These are phyloP conservation scores for Cucumis melo DNA, from an alignment of 306 rosid genomes.

Conservation along the genomic window DNA sequence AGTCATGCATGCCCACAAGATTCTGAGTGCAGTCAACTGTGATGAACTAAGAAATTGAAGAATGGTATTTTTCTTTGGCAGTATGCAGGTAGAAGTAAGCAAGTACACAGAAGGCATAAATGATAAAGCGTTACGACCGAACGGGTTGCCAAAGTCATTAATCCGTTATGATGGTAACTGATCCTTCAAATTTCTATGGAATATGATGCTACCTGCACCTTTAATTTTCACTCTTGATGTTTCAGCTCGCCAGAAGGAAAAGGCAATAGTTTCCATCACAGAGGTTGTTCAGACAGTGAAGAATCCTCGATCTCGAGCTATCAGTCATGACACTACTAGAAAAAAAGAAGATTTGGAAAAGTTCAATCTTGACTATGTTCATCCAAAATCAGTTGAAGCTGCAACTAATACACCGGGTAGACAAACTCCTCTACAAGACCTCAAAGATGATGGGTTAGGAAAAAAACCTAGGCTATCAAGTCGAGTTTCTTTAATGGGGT, in stretches of 20 bases:
- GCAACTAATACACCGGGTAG: slow-evolving; percentile 24
- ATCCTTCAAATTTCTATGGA: background rate
- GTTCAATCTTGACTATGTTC: slow-evolving; percentile 34
- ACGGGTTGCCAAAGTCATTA: slow-evolving; percentile 80
- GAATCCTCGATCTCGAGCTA: slow-evolving; percentile 37
- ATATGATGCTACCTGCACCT: background rate
- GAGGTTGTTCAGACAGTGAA: slow-evolving; percentile 90
- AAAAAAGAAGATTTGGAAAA: slow-evolving; percentile 45
- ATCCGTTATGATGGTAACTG: slow-evolving; percentile 86
- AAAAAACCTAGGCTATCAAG: slow-evolving; percentile 34
- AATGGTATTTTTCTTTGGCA: slow-evolving; percentile 18
- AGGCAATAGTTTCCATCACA: slow-evolving; percentile 56
- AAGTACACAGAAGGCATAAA: slow-evolving; percentile 86
- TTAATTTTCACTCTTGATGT: slow-evolving; percentile 25
- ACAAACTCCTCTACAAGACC: slow-evolving; percentile 27
- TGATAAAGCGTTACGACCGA: slow-evolving; percentile 72
- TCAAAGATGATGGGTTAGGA: slow-evolving; percentile 19
- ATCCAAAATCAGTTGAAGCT: slow-evolving; percentile 45
- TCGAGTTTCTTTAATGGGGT: slow-evolving; percentile 46
- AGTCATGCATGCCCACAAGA: background rate
- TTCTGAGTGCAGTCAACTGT: background rate
- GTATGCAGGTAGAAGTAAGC: slow-evolving; percentile 99
- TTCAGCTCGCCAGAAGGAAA: slow-evolving; percentile 93
- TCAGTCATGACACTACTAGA: slow-evolving; percentile 18
- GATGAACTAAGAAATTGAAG: background rate